phyloP scores from a whole-genome alignment of 169 alveolate genomes.

The Plasmodium vinckei region DNA sequence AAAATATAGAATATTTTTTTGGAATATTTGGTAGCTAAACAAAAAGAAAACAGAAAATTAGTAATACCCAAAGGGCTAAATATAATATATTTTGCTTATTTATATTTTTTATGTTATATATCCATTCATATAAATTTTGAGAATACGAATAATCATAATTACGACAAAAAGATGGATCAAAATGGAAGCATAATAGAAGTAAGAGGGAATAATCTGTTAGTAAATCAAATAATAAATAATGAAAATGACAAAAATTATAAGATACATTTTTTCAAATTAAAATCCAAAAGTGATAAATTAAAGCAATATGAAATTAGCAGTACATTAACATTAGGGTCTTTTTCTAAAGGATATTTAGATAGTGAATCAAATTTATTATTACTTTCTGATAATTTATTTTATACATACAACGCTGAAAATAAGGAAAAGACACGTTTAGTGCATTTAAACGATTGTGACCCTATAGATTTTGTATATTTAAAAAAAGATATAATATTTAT shows the following conservation, averaged over 20 bases:
- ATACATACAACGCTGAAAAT: slow-evolving; percentile 40
- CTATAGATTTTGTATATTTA: slow-evolving; percentile 62
- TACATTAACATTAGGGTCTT: slow-evolving; percentile 17
- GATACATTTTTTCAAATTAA: slow-evolving; percentile 17
- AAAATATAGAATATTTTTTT: too few relatives aligned
- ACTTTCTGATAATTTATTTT: slow-evolving; percentile 47
- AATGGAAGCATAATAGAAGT: slow-evolving; percentile 32
- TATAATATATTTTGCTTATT: too few relatives aligned
- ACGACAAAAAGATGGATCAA: slow-evolving; percentile 24
- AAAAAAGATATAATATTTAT: slow-evolving; percentile 51
- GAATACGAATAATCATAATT: background rate
- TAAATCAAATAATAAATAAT: slow-evolving; percentile 14
- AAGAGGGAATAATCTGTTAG: slow-evolving; percentile 34
- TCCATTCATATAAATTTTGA: too few relatives aligned
- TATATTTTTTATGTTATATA: too few relatives aligned
- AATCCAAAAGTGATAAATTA: slow-evolving; percentile 34
- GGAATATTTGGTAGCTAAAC: too few relatives aligned
- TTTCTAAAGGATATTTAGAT: slow-evolving; percentile 30
- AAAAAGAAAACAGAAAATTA: too few relatives aligned
- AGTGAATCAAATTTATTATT: slow-evolving; percentile 15
- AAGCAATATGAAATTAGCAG: slow-evolving; percentile 37
- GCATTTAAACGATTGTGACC: slow-evolving; percentile 40
- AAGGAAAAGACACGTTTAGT: slow-evolving; percentile 29
- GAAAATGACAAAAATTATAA: slow-evolving; percentile 5
- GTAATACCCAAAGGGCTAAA: too few relatives aligned